Evolutionary conservation across 208 protist species (phyloP).

Genomic region (Wallacemonas collosoma): DNA sequence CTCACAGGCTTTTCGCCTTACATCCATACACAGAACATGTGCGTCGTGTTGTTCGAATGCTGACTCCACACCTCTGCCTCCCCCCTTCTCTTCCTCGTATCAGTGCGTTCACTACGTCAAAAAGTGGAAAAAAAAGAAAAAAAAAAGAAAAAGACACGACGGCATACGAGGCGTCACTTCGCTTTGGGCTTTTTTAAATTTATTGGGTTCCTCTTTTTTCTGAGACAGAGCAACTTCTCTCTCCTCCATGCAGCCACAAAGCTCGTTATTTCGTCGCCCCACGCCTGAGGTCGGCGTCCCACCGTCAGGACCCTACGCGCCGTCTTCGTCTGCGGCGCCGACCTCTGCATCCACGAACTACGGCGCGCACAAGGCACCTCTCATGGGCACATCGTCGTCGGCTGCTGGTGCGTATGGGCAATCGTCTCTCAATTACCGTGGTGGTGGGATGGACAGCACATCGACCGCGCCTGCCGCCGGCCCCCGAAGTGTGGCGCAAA

Average conservation of each 20-base stretch:
- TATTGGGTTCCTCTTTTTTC: background rate
- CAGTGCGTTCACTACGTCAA: too few relatives aligned
- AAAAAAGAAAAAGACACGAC: background rate
- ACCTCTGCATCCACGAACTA: background rate
- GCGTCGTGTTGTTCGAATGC: too few relatives aligned
- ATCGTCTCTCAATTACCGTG: conserved; percentile 9
- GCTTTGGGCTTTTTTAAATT: background rate
- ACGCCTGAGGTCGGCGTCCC: conserved; percentile 1
- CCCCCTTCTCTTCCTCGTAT: too few relatives aligned
- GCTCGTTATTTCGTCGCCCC: conserved; percentile 63
- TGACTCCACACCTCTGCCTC: too few relatives aligned
- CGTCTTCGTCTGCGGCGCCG: background rate
- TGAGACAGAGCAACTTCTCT: background rate
- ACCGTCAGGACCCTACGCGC: background rate
- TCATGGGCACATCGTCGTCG: too few relatives aligned
- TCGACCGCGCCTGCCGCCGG: background rate
- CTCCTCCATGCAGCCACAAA: conserved; percentile 56
- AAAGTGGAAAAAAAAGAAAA: background rate
- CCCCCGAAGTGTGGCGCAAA: background rate
- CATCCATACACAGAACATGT: too few relatives aligned
- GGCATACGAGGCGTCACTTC: too few relatives aligned
- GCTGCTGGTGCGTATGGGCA: background rate
- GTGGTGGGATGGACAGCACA: background rate
- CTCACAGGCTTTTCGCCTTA: too few relatives aligned
- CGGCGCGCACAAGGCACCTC: too few relatives aligned